Base-by-base conservation (phyloP, 139 green algal genomes). In the Zygnema circumcarinatum region DNA sequence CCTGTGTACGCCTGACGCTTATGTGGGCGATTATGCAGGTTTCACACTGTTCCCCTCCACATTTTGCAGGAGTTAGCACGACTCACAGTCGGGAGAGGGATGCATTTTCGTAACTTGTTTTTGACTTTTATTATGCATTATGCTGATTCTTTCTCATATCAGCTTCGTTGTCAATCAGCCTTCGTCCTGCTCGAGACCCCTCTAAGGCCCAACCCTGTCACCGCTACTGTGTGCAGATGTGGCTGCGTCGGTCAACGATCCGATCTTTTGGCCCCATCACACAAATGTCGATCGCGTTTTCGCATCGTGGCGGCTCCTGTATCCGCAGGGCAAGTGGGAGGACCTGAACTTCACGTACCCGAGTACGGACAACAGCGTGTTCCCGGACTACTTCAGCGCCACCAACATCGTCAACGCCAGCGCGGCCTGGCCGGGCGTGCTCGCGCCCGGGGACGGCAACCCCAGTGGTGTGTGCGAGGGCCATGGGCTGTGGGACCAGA, bases 231-330 rank as follows among this genome's bases (percentile, higher is more conserved):
- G 47, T 16, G 16, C 69, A 78, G 69, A 78, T 41, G 69, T 78
- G 7, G 69, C 69, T 16, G 36, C 69, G 3, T 39, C 69, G 11
- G 36, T 41, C 69, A 39, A 52, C 35, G 69, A 78, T 16, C 69
- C 69, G 69, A 78, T 78, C 11, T 78, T 78, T 41, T 78, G 69
- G 69, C 69, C 69, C 11, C 69, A 78, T 41, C 69, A 78, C 16
- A 78, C 69, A 11, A 78, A 78, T 41, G 36, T 78, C 69, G 69
- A 78, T 16, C 69, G 69, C 7, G 11, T 78, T 39, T 41, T 78
- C 69, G 16, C 36, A 11, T 78, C 69, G 7, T 78, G 69, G 69
- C 69, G 69, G 11, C 16, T 52, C 11, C 69, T 78, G 7, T 16
- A 78, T 41, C 69, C 69, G 3, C 7, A 3, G 11, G 36, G 69